A percentile compares a stretch with the other conserved stretches of the same genome.
Conservation (phyloP, 805 yeast genomes). For the Yarrowia deformans region DNA sequence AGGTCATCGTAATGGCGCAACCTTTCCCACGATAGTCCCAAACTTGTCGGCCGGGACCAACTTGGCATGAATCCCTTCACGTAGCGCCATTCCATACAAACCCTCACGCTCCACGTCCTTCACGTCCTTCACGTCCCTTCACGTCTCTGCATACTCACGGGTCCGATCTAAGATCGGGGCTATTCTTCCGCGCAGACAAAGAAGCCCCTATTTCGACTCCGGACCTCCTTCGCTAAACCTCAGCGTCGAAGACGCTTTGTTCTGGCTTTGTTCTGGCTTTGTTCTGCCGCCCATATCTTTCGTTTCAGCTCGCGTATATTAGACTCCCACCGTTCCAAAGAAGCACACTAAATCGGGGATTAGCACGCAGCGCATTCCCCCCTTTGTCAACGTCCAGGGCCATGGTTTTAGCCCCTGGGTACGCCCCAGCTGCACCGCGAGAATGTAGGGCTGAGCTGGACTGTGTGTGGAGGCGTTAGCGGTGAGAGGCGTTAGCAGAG, state of each 20-base stretch:
- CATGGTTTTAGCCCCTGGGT: neutral
- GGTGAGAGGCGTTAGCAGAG: neutral
- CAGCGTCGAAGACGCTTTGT: neutral
- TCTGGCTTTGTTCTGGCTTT: too few species aligned
- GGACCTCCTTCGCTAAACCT: neutral
- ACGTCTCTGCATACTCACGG: neutral
- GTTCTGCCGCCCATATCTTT: too few species aligned
- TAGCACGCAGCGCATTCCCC: slow-evolving; percentile 19
- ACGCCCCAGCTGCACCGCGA: slow-evolving; percentile 9
- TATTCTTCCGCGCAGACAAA: neutral
- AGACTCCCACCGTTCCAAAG: slow-evolving; percentile 16
- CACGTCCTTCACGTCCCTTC: too few species aligned
- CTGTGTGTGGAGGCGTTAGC: neutral
- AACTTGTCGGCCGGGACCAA: too few species aligned
- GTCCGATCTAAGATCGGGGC: neutral
- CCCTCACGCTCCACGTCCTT: too few species aligned
- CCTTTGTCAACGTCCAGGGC: slow-evolving; percentile 11
- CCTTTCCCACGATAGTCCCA: too few species aligned
- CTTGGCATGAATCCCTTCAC: too few species aligned
- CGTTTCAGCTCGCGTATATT: slow-evolving; percentile 33
- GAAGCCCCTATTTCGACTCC: neutral
- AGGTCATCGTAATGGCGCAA: too few species aligned
- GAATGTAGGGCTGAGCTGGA: slow-evolving; percentile 5
- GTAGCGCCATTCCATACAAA: too few species aligned
- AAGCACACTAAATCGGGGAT: slow-evolving; percentile 3